phyloP scores from a whole-genome alignment of 495 filamentous ascomycete species.

The Delitschia confertaspora region DNA sequence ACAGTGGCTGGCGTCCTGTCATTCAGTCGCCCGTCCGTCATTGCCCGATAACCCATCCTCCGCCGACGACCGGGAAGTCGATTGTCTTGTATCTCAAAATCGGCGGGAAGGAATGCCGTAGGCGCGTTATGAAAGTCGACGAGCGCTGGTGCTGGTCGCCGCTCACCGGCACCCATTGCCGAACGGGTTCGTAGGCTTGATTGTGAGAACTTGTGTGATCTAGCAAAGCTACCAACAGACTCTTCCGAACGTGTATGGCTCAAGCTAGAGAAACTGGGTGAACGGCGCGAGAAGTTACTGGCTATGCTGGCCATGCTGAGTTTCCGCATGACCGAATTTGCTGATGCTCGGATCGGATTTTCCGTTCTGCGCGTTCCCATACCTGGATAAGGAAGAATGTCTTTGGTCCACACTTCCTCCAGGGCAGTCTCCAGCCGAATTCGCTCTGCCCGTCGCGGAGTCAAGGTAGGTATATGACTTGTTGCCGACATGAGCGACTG shows the following conservation, averaged over 20 bases:
- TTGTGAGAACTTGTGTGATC: conserved; percentile 11
- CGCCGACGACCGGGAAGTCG: conserved; percentile 14
- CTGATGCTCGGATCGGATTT: conserved; percentile 56
- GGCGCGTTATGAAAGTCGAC: conserved; percentile 34
- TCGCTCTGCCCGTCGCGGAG: conserved; percentile 63
- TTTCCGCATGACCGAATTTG: conserved; percentile 73
- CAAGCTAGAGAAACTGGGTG: conserved; percentile 43
- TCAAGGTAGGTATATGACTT: conserved; percentile 50
- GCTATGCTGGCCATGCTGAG: conserved; percentile 66
- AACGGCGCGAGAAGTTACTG: conserved; percentile 54
- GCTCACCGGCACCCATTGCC: conserved; percentile 6
- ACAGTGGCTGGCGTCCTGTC: conserved; percentile 18
- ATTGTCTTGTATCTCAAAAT: conserved; percentile 31
- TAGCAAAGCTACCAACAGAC: conserved; percentile 24
- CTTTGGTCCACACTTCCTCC: conserved; percentile 74
- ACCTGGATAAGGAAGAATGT: conserved; percentile 76
- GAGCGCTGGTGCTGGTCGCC: conserved; percentile 21
- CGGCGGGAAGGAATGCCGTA: conserved; percentile 34
- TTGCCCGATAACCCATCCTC: conserved; percentile 22
- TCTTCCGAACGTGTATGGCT: conserved; percentile 27
- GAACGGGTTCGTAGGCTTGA: conserved; percentile 13
- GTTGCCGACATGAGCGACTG: conserved; percentile 61
- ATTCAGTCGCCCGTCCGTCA: conserved; percentile 11
- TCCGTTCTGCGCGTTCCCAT: conserved; percentile 61
- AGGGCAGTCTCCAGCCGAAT: conserved; percentile 67